Evolutionary conservation across 225 moss, liverwort and hornwort species (phyloP).

Genomic region (Polytrichum commune): DNA sequence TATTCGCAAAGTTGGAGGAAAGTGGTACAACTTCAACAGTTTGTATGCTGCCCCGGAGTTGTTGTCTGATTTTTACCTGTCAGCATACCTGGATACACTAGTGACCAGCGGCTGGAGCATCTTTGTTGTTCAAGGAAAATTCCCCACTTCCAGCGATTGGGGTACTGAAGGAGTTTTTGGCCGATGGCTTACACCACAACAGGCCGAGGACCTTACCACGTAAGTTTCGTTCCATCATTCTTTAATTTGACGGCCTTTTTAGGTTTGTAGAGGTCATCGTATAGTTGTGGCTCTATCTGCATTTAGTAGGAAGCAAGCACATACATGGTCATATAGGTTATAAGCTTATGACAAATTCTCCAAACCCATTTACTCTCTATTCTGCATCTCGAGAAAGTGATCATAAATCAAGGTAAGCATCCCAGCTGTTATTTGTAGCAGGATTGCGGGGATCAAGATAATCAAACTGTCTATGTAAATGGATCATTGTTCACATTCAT

Average conservation of each 20-base stretch:
- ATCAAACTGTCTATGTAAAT: no score
- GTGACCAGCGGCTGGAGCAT: conserved; percentile 65
- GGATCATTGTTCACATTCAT: no score
- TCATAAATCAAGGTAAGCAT: no score
- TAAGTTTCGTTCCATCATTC: not conserved
- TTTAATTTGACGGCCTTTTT: no score
- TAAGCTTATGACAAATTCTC: not conserved
- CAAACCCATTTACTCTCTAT: no score
- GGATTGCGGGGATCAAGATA: no score
- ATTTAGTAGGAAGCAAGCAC: no score
- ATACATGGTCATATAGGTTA: not conserved
- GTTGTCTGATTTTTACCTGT: conserved; percentile 62
- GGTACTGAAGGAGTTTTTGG: conserved; percentile 47
- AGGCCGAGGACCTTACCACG: conserved; percentile 56
- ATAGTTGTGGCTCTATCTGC: no score
- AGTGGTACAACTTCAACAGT: conserved; percentile 71
- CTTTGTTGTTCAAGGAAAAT: conserved; percentile 52
- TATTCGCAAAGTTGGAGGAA: conserved; percentile 59
- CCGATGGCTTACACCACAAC: conserved; percentile 53
- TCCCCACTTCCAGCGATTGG: conserved; percentile 44
- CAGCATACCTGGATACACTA: conserved; percentile 62
- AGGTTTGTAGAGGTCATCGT: no score
- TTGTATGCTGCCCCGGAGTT: conserved; percentile 62
- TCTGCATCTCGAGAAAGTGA: no score
- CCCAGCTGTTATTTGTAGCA: no score